Conservation (phyloP, 768 basidiomycete genomes). For the Daedaleopsis sinensis region DNA sequence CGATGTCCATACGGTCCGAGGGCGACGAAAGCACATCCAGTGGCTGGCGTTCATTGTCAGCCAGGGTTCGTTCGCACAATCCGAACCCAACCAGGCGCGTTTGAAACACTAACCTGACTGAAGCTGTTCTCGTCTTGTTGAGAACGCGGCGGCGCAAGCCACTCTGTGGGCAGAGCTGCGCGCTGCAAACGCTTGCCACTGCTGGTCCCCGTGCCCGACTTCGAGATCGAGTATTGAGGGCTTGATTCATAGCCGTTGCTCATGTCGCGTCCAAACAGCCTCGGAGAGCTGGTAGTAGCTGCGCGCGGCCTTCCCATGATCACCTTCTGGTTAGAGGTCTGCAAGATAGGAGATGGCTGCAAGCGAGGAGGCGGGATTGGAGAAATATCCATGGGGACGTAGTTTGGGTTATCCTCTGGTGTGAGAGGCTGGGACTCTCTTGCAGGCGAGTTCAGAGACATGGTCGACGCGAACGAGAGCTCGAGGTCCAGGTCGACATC, state of each 20-base stretch:
- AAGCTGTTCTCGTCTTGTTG: slow-evolving; percentile 35
- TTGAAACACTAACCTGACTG: slow-evolving; percentile 30
- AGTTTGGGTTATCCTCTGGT: slow-evolving; percentile 46
- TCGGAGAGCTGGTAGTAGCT: slow-evolving; percentile 57
- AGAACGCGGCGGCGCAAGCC: slow-evolving; percentile 40
- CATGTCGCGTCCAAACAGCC: slow-evolving; percentile 75
- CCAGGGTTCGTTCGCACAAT: not conserved
- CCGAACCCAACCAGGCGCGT: no score
- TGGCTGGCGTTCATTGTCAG: slow-evolving; percentile 34
- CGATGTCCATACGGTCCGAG: slow-evolving; percentile 81
- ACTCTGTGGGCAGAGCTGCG: slow-evolving; percentile 64
- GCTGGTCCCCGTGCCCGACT: slow-evolving; percentile 43
- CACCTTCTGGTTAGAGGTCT: slow-evolving; percentile 31
- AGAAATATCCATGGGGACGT: slow-evolving; percentile 83
- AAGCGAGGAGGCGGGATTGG: slow-evolving; percentile 50
- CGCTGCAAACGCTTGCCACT: slow-evolving; percentile 60
- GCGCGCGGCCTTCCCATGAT: slow-evolving; percentile 57
- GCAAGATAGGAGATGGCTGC: slow-evolving; percentile 17
- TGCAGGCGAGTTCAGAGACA: slow-evolving; percentile 77
- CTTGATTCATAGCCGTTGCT: slow-evolving; percentile 50
- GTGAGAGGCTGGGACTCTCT: slow-evolving; percentile 47
- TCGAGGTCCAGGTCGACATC: slow-evolving; percentile 81
- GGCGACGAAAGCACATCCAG: slow-evolving; percentile 46
- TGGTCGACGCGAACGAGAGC: slow-evolving; percentile 79
- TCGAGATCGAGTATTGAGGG: slow-evolving; percentile 31